Conservation (phyloP, 805 yeast genomes). For the Wickerhamomyces chaumierensis region DNA sequence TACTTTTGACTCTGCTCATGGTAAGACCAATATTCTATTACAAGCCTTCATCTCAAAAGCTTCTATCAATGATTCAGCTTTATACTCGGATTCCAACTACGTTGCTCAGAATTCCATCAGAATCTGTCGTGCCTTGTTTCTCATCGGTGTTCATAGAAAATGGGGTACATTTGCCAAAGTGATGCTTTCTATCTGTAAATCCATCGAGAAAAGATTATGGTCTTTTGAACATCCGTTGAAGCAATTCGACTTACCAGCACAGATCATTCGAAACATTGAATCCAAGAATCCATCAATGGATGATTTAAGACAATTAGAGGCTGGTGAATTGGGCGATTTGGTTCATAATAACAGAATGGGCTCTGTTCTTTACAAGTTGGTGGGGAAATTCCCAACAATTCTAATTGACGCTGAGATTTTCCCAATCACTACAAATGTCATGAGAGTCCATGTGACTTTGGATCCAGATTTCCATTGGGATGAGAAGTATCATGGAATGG, state of each 20-base stretch:
- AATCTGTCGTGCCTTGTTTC: constrained; percentile 81
- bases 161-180: constrained; percentile 81
- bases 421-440: constrained; percentile 80
- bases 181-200: constrained; percentile 72
- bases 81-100: constrained; percentile 78
- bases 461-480: constrained; percentile 85
- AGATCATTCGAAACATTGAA: constrained; percentile 49
- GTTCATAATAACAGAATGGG: constrained; percentile 81
- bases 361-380: constrained; percentile 38
- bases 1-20: constrained; percentile 61
- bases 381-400: constrained; percentile 67
- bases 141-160: constrained; percentile 76
- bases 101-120: constrained; percentile 94
- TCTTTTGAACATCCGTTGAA: constrained; percentile 80
- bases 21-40: constrained; percentile 76
- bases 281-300: constrained; percentile 61
- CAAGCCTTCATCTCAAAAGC: constrained; percentile 84
- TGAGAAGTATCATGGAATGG: constrained; percentile 64
- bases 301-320: constrained; percentile 56
- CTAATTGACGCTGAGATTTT: constrained; percentile 71
- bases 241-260: constrained; percentile 74
- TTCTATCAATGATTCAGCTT: constrained; percentile 62
- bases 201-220: constrained; percentile 82
- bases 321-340: constrained; percentile 77
- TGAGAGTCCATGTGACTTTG: constrained; percentile 64